Base-by-base conservation (phyloP, 2,329 filamentous ascomycete species). In the Fusarium sp. region DNA sequence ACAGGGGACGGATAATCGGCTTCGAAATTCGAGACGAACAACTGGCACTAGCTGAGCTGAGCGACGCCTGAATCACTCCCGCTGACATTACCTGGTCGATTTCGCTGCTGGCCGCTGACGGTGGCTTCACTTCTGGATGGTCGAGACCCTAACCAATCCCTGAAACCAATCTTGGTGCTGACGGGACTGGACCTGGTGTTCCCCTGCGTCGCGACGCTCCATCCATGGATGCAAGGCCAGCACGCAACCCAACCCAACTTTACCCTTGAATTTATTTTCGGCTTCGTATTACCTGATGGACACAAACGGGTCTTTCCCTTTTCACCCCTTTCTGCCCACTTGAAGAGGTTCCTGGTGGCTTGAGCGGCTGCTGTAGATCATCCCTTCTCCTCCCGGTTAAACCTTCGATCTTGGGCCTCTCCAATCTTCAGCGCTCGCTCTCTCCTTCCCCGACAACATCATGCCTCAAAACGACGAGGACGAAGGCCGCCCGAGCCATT, bases 401-500 rank as follows among this genome's bases (percentile, higher is more conserved):
- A 36, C 31, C n/a, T 31, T 33, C n/a, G 11, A 36, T 38, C 16
- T 11, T 18, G 10, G 16, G 22, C 56, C 20, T 58, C 33, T 36
- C 20, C n/a, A 58, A 35, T 35, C 20, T 38, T 27, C 16, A 40
- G 10, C 22, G 11, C 3, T 18, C 20, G 20, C 56, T 27, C 22
- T 58, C 31, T 22, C 29, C 54, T 64, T 74, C 60, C 56, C 62
- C 29, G 25, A 35, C 33, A 54, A 68, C 38, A 40, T 47, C 63
- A 73, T 65, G 65, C 40, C 68, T 33, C 69, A 68, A 33, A 54
- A 71, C n/a, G 65, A 69, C 63, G 68, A 75, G 33, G 40, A 69
- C 22, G 54, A 65, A 6, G 59, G 66, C 60, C 75, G 74, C 45
- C 72, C 58, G 63, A 78, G 77, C 66, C 67, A 74, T 50, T 78